These are phyloP conservation scores for Spizellomyces punctatus DNA, from an alignment of 192 early-diverging fungal species.

Conservation along the genomic window DNA sequence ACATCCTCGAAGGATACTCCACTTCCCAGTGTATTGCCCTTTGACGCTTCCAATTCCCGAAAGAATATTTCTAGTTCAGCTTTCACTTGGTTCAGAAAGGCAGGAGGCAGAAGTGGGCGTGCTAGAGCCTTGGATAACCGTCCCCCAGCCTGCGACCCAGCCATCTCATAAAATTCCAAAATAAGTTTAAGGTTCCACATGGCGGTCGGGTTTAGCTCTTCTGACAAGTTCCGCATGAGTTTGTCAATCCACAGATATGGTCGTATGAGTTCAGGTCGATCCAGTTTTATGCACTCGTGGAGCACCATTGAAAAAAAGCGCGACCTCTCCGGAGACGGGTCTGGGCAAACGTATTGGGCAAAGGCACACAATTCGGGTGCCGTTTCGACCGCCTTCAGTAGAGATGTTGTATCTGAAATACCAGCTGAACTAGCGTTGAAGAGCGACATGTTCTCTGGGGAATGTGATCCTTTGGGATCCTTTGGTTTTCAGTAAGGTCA, in stretches of 20 bases:
- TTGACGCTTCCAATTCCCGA: not conserved
- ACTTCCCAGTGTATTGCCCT: too few species aligned
- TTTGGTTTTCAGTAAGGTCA: conserved; percentile 2
- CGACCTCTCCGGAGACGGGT: not conserved
- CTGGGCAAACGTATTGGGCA: conserved; percentile 25
- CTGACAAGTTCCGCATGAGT: conserved; percentile 10
- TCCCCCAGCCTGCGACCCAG: not conserved
- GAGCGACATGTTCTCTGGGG: too few species aligned
- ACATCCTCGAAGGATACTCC: too few species aligned
- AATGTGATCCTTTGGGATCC: too few species aligned
- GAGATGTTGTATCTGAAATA: too few species aligned
- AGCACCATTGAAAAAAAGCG: conserved; percentile 43
- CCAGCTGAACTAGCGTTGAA: too few species aligned
- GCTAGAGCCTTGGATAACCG: not conserved
- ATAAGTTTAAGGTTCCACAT: conserved; percentile 19
- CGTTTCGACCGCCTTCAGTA: too few species aligned
- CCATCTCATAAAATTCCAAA: conserved; percentile 7
- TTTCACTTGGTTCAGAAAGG: conserved; percentile 2
- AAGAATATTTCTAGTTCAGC: not conserved
- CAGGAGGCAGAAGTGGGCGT: not conserved
- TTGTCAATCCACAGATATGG: conserved; percentile 50
- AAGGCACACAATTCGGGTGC: too few species aligned
- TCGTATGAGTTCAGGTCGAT: conserved; percentile 52
- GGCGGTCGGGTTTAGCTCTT: not conserved
- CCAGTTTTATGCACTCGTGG: conserved; percentile 54